Conservation (phyloP, 345 rosid species). For the Aquilaria sinensis region DNA sequence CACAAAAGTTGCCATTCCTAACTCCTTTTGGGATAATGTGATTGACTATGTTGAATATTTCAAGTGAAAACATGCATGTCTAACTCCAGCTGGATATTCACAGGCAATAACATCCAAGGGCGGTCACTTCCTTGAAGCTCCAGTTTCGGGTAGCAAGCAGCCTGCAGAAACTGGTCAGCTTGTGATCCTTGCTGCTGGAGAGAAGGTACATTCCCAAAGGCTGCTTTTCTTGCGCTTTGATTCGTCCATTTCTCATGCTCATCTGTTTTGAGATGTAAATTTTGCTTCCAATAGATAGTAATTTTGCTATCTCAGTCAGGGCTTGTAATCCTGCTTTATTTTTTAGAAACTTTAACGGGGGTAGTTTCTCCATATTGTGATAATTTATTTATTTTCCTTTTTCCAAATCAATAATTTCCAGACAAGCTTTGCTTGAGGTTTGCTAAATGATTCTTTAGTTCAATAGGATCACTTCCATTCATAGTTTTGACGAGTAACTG, state of each 20-base stretch:
- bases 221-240: neutral
- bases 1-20: too few relatives aligned
- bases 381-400: neutral
- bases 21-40: neutral
- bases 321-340: neutral
- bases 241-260: neutral
- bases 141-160: constrained; percentile 94
- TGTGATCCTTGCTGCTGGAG: constrained; percentile 91
- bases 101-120: constrained; percentile 80
- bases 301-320: neutral
- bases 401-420: neutral
- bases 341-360: constrained; percentile 3
- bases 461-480: too few relatives aligned
- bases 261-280: neutral
- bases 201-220: constrained; percentile 42
- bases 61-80: neutral
- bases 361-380: neutral
- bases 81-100: constrained; percentile 9
- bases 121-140: constrained; percentile 82
- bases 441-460: too few relatives aligned
- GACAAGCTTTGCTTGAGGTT: too few relatives aligned
- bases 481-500: constrained; percentile 1
- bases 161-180: constrained; percentile 98
- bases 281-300: neutral
- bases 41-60: constrained; percentile 2